Percentiles rank a stretch among this genome's conserved stretches.
Evolutionary conservation across 202 grass and related monocot species (phyloP).

Genomic region (Carex arenaria): DNA sequence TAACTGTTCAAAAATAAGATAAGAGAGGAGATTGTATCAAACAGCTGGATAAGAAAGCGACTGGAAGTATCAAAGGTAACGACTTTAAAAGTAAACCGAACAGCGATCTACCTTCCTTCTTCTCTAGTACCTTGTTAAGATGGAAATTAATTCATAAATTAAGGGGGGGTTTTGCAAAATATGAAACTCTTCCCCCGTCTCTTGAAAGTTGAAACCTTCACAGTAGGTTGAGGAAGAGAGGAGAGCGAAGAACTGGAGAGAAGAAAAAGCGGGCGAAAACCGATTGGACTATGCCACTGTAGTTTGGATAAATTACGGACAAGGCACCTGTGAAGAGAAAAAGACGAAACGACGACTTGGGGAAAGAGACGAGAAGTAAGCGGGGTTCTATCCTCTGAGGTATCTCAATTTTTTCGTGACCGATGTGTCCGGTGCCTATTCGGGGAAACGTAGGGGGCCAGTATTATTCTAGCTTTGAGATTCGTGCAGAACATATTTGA

Average conservation of each 20-base stretch:
- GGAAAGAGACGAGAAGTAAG: background rate
- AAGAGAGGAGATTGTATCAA: background rate
- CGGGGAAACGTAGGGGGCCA: too few relatives aligned
- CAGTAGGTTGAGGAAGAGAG: background rate
- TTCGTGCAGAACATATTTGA: too few relatives aligned
- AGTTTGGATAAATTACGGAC: background rate
- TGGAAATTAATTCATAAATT: background rate
- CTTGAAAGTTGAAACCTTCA: background rate
- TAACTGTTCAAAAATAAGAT: background rate
- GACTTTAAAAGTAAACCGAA: conserved; percentile 8
- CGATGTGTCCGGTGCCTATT: too few relatives aligned
- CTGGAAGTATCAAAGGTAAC: conserved; percentile 4
- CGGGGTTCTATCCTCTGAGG: too few relatives aligned
- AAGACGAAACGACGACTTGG: background rate
- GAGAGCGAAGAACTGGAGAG: background rate
- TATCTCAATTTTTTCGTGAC: too few relatives aligned
- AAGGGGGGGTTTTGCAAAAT: background rate
- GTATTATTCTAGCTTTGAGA: too few relatives aligned
- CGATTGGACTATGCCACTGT: background rate
- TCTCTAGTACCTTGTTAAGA: background rate
- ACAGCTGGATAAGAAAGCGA: conserved; percentile 25
- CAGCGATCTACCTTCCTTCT: background rate
- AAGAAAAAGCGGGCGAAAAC: background rate
- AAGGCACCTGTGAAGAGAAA: background rate
- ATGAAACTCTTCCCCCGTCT: background rate